Conservation (phyloP, 78 protist species). For the Chrysochromulina parva region DNA sequence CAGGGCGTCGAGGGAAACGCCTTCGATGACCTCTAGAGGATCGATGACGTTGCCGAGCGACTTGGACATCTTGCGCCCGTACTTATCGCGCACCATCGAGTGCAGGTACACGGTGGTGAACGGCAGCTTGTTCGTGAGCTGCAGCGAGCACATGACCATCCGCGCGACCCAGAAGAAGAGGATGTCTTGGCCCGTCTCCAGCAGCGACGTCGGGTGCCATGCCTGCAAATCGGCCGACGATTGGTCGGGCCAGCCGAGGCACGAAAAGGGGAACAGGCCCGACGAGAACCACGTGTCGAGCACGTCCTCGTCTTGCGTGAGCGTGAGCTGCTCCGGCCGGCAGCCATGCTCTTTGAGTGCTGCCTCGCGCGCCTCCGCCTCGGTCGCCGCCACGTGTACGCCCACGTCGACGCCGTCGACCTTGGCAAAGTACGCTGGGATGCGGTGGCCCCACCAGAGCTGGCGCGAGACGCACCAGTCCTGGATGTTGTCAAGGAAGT, state of each 20-base stretch:
- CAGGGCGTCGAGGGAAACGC: slow-evolving; percentile 74
- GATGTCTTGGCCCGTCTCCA: slow-evolving; percentile 99
- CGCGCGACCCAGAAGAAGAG: slow-evolving; percentile 99
- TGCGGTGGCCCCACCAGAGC: slow-evolving; percentile 99
- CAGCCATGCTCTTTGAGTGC: slow-evolving; percentile 61
- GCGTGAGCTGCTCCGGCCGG: slow-evolving; percentile 38
- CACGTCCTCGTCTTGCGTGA: slow-evolving; percentile 98
- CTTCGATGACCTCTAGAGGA: slow-evolving; percentile 93
- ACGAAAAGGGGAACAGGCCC: slow-evolving; percentile 98
- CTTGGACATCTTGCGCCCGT: slow-evolving; percentile 97
- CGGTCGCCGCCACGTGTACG: slow-evolving; percentile 49
- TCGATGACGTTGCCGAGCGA: slow-evolving; percentile 96
- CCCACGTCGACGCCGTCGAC: slow-evolving; percentile 4
- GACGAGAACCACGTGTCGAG: slow-evolving; percentile 99
- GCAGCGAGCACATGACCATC: slow-evolving; percentile 94
- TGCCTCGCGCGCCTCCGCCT: slow-evolving; percentile 63
- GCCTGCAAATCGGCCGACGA: neutral
- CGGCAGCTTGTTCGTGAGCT: slow-evolving; percentile 56
- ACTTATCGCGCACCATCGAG: slow-evolving; percentile 85
- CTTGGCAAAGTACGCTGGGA: slow-evolving; percentile 93
- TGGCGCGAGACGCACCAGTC: slow-evolving; percentile 97
- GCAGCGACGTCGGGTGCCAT: slow-evolving; percentile 90
- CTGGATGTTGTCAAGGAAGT: slow-evolving; percentile 75
- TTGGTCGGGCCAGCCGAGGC: slow-evolving; percentile 95
- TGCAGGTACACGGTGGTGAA: slow-evolving; percentile 63